These are phyloP conservation scores for Carex cristatella DNA, from an alignment of 176 grass and related monocot species.

Conservation along the genomic window DNA sequence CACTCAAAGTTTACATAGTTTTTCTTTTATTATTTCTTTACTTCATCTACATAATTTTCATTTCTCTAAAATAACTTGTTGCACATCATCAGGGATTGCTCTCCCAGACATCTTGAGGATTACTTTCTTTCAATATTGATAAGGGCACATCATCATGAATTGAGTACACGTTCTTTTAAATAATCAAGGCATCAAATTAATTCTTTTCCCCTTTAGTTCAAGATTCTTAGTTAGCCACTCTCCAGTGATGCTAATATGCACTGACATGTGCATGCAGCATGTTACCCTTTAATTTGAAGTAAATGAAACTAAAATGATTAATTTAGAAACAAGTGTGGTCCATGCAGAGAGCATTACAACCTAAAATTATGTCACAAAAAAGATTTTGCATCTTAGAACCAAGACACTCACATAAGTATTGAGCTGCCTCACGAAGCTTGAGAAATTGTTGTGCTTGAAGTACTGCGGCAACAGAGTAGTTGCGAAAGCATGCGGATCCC, in stretches of 20 bases:
- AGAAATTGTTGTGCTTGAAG: constrained; percentile 99
- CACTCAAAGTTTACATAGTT: background rate
- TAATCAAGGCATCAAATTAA: background rate
- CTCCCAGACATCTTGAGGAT: background rate
- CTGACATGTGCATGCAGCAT: background rate
- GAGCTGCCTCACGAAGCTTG: constrained; percentile 90
- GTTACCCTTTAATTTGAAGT: background rate
- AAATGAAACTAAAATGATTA: background rate
- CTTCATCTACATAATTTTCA: background rate
- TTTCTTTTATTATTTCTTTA: background rate
- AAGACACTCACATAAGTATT: constrained; percentile 53
- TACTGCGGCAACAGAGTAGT: constrained; percentile 55
- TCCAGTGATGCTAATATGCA: background rate
- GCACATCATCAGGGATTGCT: background rate
- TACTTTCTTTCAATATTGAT: background rate
- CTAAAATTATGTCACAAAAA: background rate
- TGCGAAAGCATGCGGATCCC: constrained; percentile 74
- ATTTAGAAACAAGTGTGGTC: background rate
- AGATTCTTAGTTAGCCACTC: background rate
- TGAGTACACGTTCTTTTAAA: background rate
- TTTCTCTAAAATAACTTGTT: background rate
- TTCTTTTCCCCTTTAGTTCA: background rate
- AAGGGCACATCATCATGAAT: background rate
- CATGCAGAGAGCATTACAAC: background rate
- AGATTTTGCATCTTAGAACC: background rate